A percentile compares a stretch with the other conserved stretches of the same genome.
Evolutionary conservation across 2,329 filamentous ascomycete species (phyloP).

Genomic region (Cladosporium sp.): DNA sequence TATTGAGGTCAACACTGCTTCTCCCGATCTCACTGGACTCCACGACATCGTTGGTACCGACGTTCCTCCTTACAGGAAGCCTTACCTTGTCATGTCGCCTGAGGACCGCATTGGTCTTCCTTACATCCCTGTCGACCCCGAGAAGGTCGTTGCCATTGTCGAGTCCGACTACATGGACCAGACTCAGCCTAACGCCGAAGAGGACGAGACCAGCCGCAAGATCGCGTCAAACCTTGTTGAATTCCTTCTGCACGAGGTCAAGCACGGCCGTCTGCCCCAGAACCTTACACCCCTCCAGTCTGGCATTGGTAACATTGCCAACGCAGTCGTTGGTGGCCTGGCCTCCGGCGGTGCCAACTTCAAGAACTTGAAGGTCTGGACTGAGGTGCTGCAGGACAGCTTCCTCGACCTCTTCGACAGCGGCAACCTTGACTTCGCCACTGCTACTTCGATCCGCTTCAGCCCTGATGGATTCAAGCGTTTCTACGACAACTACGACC

Average conservation of each 20-base stretch:
- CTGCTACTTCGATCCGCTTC: slow-evolving; percentile 85
- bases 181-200: slow-evolving; percentile 69
- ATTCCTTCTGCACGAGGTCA: slow-evolving; percentile 80
- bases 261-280: slow-evolving; percentile 68
- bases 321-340: slow-evolving; percentile 82
- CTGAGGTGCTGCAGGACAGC: slow-evolving; percentile 86
- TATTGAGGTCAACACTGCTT: slow-evolving; percentile 84
- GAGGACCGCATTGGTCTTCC: slow-evolving; percentile 82
- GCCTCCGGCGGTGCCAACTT: slow-evolving; percentile 71
- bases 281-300: slow-evolving; percentile 79
- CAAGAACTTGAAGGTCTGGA: slow-evolving; percentile 86
- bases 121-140: slow-evolving; percentile 77
- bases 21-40: slow-evolving; percentile 79
- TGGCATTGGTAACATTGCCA: slow-evolving; percentile 90
- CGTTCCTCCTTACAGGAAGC: slow-evolving; percentile 73
- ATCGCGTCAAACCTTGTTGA: slow-evolving; percentile 81
- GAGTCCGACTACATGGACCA: slow-evolving; percentile 80
- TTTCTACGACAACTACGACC: slow-evolving; percentile 82
- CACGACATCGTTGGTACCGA: slow-evolving; percentile 92
- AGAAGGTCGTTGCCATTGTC: slow-evolving; percentile 78
- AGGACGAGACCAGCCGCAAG: slow-evolving; percentile 66
- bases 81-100: slow-evolving; percentile 77
- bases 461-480: slow-evolving; percentile 86
- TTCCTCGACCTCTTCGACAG: slow-evolving; percentile 91
- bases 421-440: slow-evolving; percentile 82